These are phyloP conservation scores for Penicillium alfredii DNA, from an alignment of 495 filamentous ascomycete genomes.

Conservation along the genomic window DNA sequence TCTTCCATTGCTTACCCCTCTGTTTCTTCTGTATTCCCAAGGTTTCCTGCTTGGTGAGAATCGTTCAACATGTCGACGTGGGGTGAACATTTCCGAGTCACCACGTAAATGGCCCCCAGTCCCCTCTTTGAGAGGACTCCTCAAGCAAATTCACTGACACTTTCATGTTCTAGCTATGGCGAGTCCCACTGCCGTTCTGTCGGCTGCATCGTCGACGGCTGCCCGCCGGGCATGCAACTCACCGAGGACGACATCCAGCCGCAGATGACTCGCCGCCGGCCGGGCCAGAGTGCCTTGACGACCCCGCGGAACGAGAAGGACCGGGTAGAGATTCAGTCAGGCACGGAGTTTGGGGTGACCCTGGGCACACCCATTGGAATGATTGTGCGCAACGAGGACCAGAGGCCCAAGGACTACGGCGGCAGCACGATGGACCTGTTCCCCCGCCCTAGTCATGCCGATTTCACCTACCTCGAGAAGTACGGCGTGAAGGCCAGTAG, in stretches of 20 bases:
- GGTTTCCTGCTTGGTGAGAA: slow-evolving; percentile 6
- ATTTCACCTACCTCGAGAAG: slow-evolving; percentile 96
- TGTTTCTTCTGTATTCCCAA: slow-evolving; percentile 4
- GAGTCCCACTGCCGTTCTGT: slow-evolving; percentile 91
- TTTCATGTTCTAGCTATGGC: slow-evolving; percentile 57
- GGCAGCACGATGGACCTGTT: slow-evolving; percentile 85
- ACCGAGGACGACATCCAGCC: slow-evolving; percentile 89
- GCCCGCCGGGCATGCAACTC: slow-evolving; percentile 82
- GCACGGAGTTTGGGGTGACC: slow-evolving; percentile 88
- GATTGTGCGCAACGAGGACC: slow-evolving; percentile 86
- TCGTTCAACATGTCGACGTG: slow-evolving; percentile 74
- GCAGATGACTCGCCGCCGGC: slow-evolving; percentile 85
- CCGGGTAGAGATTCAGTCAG: slow-evolving; percentile 84
- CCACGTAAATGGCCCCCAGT: slow-evolving; percentile 59
- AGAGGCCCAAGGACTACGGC: slow-evolving; percentile 90
- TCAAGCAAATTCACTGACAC: slow-evolving; percentile 4
- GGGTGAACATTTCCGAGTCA: slow-evolving; percentile 76
- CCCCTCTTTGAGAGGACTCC: too few species aligned
- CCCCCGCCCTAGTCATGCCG: slow-evolving; percentile 89
- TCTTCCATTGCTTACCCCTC: background rate
- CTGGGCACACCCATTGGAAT: slow-evolving; percentile 89
- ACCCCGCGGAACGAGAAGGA: slow-evolving; percentile 95
- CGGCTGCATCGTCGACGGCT: slow-evolving; percentile 82
- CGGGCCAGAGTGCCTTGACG: slow-evolving; percentile 83
- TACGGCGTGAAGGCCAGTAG: slow-evolving; percentile 93